These are phyloP conservation scores for Solanum hybrid DNA, from an alignment of 305 asterid genomes.

Conservation along the genomic window DNA sequence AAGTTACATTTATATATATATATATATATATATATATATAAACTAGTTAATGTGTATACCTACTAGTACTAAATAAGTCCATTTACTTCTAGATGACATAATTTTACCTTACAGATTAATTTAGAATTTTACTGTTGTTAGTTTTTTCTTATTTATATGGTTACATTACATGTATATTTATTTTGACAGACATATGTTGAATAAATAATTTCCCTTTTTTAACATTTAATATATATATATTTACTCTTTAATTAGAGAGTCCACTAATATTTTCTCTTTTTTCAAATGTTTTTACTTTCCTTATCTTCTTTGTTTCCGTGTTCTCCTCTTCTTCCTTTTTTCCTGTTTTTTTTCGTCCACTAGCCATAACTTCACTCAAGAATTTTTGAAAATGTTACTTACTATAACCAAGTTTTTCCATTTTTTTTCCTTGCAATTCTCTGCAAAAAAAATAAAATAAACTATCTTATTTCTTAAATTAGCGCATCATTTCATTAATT, in stretches of 20 bases:
- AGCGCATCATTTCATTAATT: too few species aligned
- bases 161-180: background rate
- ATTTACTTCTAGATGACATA: background rate
- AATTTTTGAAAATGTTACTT: background rate
- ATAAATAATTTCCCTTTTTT: too few species aligned
- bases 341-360: background rate
- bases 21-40: too few species aligned
- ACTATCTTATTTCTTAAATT: too few species aligned
- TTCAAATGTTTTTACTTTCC: background rate
- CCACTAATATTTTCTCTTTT: too few species aligned
- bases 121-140: background rate
- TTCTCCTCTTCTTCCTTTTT: too few species aligned
- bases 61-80: background rate
- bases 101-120: background rate
- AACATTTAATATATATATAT: too few species aligned
- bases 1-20: too few species aligned
- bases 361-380: background rate
- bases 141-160: background rate
- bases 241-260: too few species aligned
- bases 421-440: background rate
- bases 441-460: too few species aligned
- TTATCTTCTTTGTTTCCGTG: background rate
- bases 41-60: too few species aligned
- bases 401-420: background rate
- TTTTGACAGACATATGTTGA: background rate